These are phyloP conservation scores for Gaeumannomyces sp. DNA, from an alignment of 2,329 filamentous ascomycete genomes.

Conservation along the genomic window DNA sequence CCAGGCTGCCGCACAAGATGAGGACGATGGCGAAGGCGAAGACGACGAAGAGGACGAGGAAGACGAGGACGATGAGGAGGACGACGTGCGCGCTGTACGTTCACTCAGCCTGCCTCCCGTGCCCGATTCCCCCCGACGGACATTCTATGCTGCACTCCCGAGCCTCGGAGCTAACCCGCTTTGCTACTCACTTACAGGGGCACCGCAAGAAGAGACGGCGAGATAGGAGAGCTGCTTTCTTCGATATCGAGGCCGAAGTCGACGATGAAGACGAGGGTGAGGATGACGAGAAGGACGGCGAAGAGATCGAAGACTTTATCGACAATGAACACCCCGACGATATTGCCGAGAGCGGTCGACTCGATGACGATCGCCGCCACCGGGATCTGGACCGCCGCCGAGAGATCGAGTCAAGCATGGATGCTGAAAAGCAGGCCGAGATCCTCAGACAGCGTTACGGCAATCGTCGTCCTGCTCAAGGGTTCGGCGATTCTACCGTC, in stretches of 20 bases:
- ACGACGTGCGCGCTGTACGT: slow-evolving; percentile 12
- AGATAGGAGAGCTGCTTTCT: slow-evolving; percentile 74
- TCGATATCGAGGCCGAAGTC: slow-evolving; percentile 97
- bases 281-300: slow-evolving; percentile 83
- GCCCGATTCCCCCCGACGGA: background rate
- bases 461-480: slow-evolving; percentile 61
- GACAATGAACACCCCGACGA: slow-evolving; percentile 90
- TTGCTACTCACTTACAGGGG: slow-evolving; percentile 31
- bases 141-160: no score
- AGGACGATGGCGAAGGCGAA: slow-evolving; percentile 41
- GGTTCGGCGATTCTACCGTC: slow-evolving; percentile 63
- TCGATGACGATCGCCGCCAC: slow-evolving; percentile 87
- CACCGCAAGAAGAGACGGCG: slow-evolving; percentile 73
- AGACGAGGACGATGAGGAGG: slow-evolving; percentile 33
- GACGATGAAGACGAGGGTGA: slow-evolving; percentile 87
- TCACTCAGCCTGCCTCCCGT: background rate
- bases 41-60: slow-evolving; percentile 41
- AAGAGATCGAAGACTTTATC: slow-evolving; percentile 77
- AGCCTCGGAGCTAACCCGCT: slow-evolving; percentile 5
- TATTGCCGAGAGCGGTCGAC: slow-evolving; percentile 68
- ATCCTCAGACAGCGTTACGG: slow-evolving; percentile 84
- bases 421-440: slow-evolving; percentile 89
- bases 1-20: slow-evolving; percentile 28
- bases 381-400: slow-evolving; percentile 89
- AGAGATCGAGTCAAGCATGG: slow-evolving; percentile 79